A percentile compares a stretch with the other conserved stretches of the same genome.
Evolutionary conservation across 345 rosid genomes (phyloP).

Genomic region (Salix brachista): DNA sequence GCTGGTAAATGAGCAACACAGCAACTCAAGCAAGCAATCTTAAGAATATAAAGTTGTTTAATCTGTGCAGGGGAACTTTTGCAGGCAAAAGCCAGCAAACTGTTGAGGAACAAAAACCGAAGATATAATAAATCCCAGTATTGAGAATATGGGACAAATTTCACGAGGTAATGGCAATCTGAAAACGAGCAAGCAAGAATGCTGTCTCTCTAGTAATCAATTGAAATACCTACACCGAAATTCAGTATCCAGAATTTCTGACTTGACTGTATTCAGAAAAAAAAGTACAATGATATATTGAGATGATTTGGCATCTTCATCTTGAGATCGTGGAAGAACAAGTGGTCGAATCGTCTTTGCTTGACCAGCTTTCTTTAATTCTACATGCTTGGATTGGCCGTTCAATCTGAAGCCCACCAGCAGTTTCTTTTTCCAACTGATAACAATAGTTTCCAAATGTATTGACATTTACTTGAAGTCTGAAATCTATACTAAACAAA

Average conservation of each 20-base stretch:
- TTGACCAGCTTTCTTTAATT: slow-evolving; percentile 53
- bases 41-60: not conserved
- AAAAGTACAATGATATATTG: slow-evolving; percentile 10
- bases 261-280: slow-evolving; percentile 3
- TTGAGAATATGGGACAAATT: not conserved
- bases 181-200: not conserved
- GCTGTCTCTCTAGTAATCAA: slow-evolving; percentile 11
- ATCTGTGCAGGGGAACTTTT: slow-evolving; percentile 6
- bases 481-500: slow-evolving; percentile 73
- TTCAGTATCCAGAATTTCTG: slow-evolving; percentile 11
- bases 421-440: slow-evolving; percentile 53
- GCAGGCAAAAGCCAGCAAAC: not conserved
- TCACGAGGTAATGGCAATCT: not conserved
- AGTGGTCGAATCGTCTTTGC: slow-evolving; percentile 41
- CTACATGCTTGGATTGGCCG: slow-evolving; percentile 50
- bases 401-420: slow-evolving; percentile 46
- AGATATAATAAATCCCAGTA: not conserved
- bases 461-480: slow-evolving; percentile 62
- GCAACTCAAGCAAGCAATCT: not conserved
- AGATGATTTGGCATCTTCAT: slow-evolving; percentile 24
- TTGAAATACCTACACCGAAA: slow-evolving; percentile 6
- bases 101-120: not conserved
- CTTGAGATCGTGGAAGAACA: slow-evolving; percentile 51
- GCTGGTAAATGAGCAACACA: not conserved
- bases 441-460: slow-evolving; percentile 60